Percentiles rank a stretch among this genome's conserved stretches.
These are phyloP conservation scores for Ophiosphaerella korrae DNA, from an alignment of 2,329 filamentous ascomycete species.

Conservation along the genomic window DNA sequence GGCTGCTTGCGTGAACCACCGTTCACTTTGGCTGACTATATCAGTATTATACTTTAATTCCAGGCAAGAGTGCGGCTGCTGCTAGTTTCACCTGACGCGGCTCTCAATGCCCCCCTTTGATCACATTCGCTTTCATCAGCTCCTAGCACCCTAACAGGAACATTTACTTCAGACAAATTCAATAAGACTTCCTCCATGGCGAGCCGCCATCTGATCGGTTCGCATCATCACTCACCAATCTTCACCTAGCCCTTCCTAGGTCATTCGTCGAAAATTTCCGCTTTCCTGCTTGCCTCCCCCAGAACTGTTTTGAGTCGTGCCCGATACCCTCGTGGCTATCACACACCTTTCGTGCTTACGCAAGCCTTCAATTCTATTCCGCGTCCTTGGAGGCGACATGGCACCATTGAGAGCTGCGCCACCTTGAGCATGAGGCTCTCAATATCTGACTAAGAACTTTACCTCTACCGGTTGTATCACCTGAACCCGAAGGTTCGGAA, in stretches of 20 bases:
- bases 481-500: slow-evolving; percentile 15
- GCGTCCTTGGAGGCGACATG: not conserved
- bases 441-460: slow-evolving; percentile 35
- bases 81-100: slow-evolving; percentile 31
- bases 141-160: slow-evolving; percentile 7
- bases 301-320: not conserved
- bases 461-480: slow-evolving; percentile 25
- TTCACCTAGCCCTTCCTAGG: slow-evolving; percentile 10
- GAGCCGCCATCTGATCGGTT: slow-evolving; percentile 16
- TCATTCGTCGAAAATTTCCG: slow-evolving; percentile 3
- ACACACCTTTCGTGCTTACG: not conserved
- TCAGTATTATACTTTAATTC: not conserved
- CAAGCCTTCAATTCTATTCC: not conserved
- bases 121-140: slow-evolving; percentile 4
- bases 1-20: slow-evolving; percentile 35
- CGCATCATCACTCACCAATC: slow-evolving; percentile 14
- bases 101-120: slow-evolving; percentile 30
- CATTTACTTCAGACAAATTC: not conserved
- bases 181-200: slow-evolving; percentile 4
- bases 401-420: slow-evolving; percentile 5
- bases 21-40: slow-evolving; percentile 12
- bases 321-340: not conserved
- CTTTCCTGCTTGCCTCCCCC: slow-evolving; percentile 4
- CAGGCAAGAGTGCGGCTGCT: not conserved
- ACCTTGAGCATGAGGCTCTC: slow-evolving; percentile 22